Evolutionary conservation across 176 grass and related monocot species (phyloP).

Genomic region (Musa schizocarpa): DNA sequence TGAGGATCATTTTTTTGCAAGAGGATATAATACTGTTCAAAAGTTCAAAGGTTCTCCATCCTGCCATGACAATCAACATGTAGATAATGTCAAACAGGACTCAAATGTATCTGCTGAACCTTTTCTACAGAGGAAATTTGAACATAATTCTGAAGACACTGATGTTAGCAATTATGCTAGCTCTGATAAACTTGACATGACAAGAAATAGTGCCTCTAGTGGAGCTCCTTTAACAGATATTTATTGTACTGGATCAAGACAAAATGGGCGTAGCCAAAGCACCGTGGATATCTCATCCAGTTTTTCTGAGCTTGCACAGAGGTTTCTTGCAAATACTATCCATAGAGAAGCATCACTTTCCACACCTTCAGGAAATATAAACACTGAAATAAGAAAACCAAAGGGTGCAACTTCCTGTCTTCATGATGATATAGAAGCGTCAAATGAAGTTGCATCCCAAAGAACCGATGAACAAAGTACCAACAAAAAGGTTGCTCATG

Average conservation of each 20-base stretch:
- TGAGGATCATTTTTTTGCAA: constrained; percentile 27
- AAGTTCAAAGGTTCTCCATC: constrained; percentile 29
- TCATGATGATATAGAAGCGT: neutral
- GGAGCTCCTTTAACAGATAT: constrained; percentile 15
- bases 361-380: constrained; percentile 19
- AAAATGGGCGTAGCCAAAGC: neutral
- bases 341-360: constrained; percentile 58
- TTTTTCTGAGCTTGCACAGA: constrained; percentile 90
- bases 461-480: constrained; percentile 27
- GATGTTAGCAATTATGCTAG: constrained; percentile 21
- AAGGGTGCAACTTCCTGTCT: neutral
- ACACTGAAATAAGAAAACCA: constrained; percentile 5
- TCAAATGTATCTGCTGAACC: neutral
- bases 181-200: constrained; percentile 19
- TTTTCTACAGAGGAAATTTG: constrained; percentile 36
- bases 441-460: constrained; percentile 17
- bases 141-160: constrained; percentile 32
- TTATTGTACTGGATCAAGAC: neutral
- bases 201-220: constrained; percentile 25
- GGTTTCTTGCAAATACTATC: constrained; percentile 86
- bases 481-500: constrained; percentile 34
- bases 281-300: constrained; percentile 45
- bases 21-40: constrained; percentile 27
- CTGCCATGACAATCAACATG: constrained; percentile 23
- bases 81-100: constrained; percentile 36